Conservation (phyloP, 306 rosid species). For the Sicyos baderoa region DNA sequence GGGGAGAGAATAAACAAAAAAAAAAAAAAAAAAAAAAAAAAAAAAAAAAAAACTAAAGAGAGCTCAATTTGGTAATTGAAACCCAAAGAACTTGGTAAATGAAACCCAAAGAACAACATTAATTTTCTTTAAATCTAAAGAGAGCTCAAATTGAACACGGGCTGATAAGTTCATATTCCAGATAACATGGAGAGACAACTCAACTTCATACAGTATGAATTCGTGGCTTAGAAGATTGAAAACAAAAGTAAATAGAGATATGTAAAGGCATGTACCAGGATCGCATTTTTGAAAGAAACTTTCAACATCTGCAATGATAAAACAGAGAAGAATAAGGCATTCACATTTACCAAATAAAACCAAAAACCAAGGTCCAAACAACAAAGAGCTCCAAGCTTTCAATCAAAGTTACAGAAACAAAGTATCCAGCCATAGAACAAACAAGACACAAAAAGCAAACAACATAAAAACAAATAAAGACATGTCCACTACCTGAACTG, state of each 20-base stretch:
- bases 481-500: too few species aligned
- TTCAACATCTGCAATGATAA: slow-evolving; percentile 64
- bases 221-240: slow-evolving; percentile 10
- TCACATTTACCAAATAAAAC: not conserved
- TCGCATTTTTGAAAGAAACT: slow-evolving; percentile 77
- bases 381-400: not conserved
- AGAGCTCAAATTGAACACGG: too few species aligned
- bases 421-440: not conserved
- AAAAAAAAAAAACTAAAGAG: too few species aligned
- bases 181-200: not conserved
- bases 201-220: not conserved
- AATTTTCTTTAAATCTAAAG: too few species aligned
- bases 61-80: too few species aligned
- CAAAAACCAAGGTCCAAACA: not conserved
- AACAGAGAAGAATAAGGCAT: slow-evolving; percentile 27
- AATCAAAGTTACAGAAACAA: not conserved
- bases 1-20: too few species aligned
- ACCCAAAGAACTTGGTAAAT: too few species aligned
- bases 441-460: too few species aligned
- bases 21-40: too few species aligned
- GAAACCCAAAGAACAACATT: too few species aligned
- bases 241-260: not conserved
- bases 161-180: not conserved
- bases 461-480: too few species aligned
- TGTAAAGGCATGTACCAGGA: slow-evolving; percentile 44